Percentiles rank a stretch among this genome's conserved stretches.
phyloP scores from a whole-genome alignment of 306 rosid genomes.

The Clitoria ternatea region DNA sequence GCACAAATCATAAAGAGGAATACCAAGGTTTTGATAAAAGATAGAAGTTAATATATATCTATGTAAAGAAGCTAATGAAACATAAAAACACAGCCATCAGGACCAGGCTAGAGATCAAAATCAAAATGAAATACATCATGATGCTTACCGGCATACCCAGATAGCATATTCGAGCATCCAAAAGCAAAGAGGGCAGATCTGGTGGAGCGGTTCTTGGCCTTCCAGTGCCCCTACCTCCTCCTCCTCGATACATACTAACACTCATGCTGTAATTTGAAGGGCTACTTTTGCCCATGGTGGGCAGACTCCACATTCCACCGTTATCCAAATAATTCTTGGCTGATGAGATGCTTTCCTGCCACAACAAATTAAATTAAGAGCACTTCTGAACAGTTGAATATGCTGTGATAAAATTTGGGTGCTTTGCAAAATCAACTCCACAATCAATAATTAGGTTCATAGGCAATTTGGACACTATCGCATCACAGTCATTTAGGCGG shows the following conservation, averaged over 20 bases:
- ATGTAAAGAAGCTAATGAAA: background rate
- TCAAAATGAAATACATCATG: background rate
- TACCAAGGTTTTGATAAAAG: background rate
- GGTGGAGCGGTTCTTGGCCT: slow-evolving; percentile 87
- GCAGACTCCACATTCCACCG: slow-evolving; percentile 75
- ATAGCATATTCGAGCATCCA: slow-evolving; percentile 83
- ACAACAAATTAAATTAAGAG: slow-evolving; percentile 18
- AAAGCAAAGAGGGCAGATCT: slow-evolving; percentile 88
- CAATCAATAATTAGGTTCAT: slow-evolving; percentile 1
- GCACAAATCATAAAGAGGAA: slow-evolving; percentile 35
- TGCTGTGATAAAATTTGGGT: background rate
- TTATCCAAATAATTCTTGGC: slow-evolving; percentile 64
- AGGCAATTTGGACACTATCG: background rate
- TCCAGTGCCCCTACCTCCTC: slow-evolving; percentile 70
- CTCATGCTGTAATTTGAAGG: slow-evolving; percentile 78
- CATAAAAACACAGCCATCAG: background rate
- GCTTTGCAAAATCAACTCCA: background rate
- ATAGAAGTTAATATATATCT: background rate
- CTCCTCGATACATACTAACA: slow-evolving; percentile 81
- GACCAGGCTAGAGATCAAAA: slow-evolving; percentile 5
- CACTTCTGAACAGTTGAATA: background rate
- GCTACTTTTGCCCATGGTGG: slow-evolving; percentile 43
- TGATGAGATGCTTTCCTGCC: slow-evolving; percentile 81
- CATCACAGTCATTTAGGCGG: slow-evolving; percentile 1
- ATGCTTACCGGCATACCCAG: slow-evolving; percentile 92